These are phyloP conservation scores for Wickerhamiella cacticola DNA, from an alignment of 805 yeast genomes.

Conservation along the genomic window DNA sequence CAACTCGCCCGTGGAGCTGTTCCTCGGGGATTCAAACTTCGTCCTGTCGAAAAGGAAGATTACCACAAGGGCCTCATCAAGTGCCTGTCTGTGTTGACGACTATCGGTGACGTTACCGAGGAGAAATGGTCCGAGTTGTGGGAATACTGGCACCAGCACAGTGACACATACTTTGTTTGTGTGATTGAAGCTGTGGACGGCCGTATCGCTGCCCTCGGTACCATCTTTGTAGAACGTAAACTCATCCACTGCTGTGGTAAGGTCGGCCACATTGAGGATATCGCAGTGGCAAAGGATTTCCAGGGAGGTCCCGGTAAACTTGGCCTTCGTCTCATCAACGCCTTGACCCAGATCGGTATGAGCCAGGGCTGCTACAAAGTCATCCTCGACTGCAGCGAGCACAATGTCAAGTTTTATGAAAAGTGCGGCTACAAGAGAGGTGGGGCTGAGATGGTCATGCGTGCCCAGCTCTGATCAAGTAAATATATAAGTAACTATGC, in stretches of 20 bases:
- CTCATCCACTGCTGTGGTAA: conserved; percentile 68
- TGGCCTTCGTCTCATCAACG: conserved; percentile 55
- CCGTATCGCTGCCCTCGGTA: conserved; percentile 70
- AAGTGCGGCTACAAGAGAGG: conserved; percentile 64
- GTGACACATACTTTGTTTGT: conserved; percentile 48
- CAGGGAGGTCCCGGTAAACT: conserved; percentile 61
- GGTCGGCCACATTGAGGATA: conserved; percentile 93
- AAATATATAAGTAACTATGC: not conserved
- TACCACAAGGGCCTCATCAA: conserved; percentile 49
- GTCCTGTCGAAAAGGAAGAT: conserved; percentile 47
- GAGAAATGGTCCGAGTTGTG: conserved; percentile 41
- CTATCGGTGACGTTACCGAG: conserved; percentile 60
- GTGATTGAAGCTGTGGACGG: conserved; percentile 49
- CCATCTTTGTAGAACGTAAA: conserved; percentile 67
- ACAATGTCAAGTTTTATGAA: conserved; percentile 73
- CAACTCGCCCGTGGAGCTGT: conserved; percentile 19
- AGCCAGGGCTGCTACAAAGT: conserved; percentile 69
- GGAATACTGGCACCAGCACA: conserved; percentile 43
- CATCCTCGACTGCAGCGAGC: conserved; percentile 76
- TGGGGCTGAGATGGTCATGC: conserved; percentile 29
- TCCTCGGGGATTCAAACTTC: conserved; percentile 58
- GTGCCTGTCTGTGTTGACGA: conserved; percentile 58
- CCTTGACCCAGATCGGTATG: conserved; percentile 48
- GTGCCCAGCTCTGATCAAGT: conserved; percentile 3
- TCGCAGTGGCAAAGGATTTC: conserved; percentile 58